Conservation (phyloP, 139 green algal species). For the Chlorella sorokiniana region DNA sequence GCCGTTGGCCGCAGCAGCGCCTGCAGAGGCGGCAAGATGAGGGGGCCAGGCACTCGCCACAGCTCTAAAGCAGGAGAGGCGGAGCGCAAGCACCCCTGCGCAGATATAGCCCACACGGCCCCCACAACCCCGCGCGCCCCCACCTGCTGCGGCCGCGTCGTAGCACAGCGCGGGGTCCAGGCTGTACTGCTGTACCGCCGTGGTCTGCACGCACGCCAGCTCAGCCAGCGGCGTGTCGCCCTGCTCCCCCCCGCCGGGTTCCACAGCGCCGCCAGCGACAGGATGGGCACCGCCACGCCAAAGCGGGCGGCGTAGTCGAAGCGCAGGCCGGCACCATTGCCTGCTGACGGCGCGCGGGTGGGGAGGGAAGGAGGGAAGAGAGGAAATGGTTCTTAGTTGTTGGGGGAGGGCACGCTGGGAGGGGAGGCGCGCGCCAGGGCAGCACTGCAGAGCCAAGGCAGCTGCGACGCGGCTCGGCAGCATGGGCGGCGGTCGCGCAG, state of each 20-base stretch:
- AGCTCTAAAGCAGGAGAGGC: too few relatives aligned
- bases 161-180: constrained; percentile 67
- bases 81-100: too few relatives aligned
- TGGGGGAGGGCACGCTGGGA: neutral
- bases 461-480: too few relatives aligned
- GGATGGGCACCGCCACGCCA: constrained; percentile 73
- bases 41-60: too few relatives aligned
- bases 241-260: constrained; percentile 32
- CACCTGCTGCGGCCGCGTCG: neutral
- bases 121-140: neutral
- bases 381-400: neutral
- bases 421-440: too few relatives aligned
- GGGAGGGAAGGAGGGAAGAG: neutral
- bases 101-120: too few relatives aligned
- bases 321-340: neutral
- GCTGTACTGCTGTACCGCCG: constrained; percentile 88
- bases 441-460: too few relatives aligned
- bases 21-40: too few relatives aligned
- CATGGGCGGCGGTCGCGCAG: too few relatives aligned
- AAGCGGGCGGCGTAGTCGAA: constrained; percentile 79
- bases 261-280: constrained; percentile 65
- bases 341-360: neutral
- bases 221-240: constrained; percentile 23
- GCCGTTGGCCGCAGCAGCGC: neutral
- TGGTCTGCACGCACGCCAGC: constrained; percentile 77